phyloP scores from a whole-genome alignment of 2,329 filamentous ascomycete species.

The Penicillium frequentans region DNA sequence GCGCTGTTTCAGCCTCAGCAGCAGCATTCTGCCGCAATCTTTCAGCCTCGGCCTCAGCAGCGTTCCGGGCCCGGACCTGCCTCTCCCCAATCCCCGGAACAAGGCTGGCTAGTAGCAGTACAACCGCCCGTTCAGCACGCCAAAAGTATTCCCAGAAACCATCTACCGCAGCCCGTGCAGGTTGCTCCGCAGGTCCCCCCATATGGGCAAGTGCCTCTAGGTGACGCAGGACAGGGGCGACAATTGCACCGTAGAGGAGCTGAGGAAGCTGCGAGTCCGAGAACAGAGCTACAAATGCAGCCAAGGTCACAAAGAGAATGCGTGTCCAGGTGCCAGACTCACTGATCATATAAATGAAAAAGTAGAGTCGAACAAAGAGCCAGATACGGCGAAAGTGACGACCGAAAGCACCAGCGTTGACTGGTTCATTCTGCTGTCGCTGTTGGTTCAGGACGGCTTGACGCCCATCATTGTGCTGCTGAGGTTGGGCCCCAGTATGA shows the following conservation, averaged over 20 bases:
- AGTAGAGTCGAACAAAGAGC: conserved; percentile 59
- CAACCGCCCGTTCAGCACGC: conserved; percentile 55
- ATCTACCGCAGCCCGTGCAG: neutral
- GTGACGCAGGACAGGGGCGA: conserved; percentile 45
- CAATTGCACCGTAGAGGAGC: conserved; percentile 32
- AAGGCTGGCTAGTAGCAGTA: conserved; percentile 63
- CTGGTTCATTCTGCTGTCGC: conserved; percentile 16
- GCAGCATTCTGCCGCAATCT: neutral
- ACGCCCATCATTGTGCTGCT: conserved; percentile 20
- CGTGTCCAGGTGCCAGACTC: conserved; percentile 49
- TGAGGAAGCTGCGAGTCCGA: conserved; percentile 43
- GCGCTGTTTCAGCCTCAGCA: conserved; percentile 14
- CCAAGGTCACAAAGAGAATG: conserved; percentile 38
- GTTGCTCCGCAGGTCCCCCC: conserved; percentile 24
- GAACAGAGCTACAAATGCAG: conserved; percentile 41
- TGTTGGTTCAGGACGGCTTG: conserved; percentile 33
- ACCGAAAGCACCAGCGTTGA: conserved; percentile 36
- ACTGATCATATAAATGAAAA: conserved; percentile 60
- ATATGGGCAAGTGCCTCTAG: conserved; percentile 44
- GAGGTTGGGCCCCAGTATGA: neutral
- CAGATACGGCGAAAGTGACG: conserved; percentile 51
- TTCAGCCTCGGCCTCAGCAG: conserved; percentile 45
- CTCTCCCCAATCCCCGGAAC: conserved; percentile 63
- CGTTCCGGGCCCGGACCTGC: conserved; percentile 57
- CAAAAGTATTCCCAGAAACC: conserved; percentile 33